Evolutionary conservation across 2,329 filamentous ascomycete genomes (phyloP).

Genomic region (Dothideomycetidae sp.): DNA sequence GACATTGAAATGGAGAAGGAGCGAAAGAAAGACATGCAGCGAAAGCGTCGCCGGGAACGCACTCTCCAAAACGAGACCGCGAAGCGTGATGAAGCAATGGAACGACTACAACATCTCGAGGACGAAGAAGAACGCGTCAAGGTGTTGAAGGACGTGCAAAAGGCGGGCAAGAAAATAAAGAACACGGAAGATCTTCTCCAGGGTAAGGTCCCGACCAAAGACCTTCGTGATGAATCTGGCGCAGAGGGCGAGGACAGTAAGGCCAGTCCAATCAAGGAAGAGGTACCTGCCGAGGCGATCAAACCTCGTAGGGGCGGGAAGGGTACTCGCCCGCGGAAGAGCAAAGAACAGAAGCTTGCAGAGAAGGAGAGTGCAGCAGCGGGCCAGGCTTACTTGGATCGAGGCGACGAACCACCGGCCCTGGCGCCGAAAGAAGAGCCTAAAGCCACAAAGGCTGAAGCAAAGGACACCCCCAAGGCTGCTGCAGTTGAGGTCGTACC

Average conservation of each 20-base stretch:
- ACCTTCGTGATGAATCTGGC: conserved; percentile 56
- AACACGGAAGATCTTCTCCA: conserved; percentile 79
- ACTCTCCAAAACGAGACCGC: conserved; percentile 76
- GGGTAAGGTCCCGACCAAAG: conserved; percentile 60
- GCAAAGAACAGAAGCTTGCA: conserved; percentile 57
- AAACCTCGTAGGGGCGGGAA: conserved; percentile 12
- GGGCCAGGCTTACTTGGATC: conserved; percentile 70
- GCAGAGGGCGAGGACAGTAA: not conserved
- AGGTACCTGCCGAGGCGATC: conserved; percentile 64
- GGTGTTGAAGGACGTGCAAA: conserved; percentile 71
- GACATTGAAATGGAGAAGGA: conserved; percentile 93
- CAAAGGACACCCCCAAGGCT: conserved; percentile 24
- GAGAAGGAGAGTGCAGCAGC: conserved; percentile 68
- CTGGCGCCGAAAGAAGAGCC: conserved; percentile 46
- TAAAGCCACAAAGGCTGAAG: conserved; percentile 4
- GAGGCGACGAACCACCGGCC: conserved; percentile 55
- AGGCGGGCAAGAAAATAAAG: conserved; percentile 82
- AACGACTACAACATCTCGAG: conserved; percentile 60
- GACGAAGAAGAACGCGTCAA: conserved; percentile 72
- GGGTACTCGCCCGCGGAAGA: conserved; percentile 61
- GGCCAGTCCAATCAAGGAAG: conserved; percentile 57
- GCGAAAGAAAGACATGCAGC: conserved; percentile 98
- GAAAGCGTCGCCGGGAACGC: conserved; percentile 89
- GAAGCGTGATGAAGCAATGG: conserved; percentile 67
- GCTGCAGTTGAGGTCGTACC: conserved; percentile 38